Evolutionary conservation across 345 rosid species (phyloP), one percentile per base, ranked within the genome.

Genomic region (Eucalyptus viminalis): DNA sequence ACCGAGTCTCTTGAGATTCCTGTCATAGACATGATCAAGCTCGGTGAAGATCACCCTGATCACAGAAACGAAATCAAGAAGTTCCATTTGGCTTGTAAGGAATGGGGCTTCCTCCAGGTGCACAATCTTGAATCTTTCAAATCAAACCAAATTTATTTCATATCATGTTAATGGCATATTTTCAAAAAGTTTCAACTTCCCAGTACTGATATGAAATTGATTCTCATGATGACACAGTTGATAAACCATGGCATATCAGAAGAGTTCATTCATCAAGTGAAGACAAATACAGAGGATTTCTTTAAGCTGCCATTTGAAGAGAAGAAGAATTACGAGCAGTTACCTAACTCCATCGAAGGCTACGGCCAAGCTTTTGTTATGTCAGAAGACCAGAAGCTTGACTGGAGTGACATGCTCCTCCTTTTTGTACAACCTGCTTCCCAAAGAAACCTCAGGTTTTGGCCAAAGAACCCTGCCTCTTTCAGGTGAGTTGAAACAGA

Each of bases 61-160:
- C 58, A 87, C 16, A 87, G 88, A 9, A 80, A 89, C 49, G 96
- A 95, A 87, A 44, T 92, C 86, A 83, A 89, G 24, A 92, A 92
- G 40, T 94, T 94, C 85, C 94, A 95, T 83, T 86, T 45, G n/a
- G 96, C 97, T 62, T 94, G 96, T 89, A 93, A 89, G 90, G 90
- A 93, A 6, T 93, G 92, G 92, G 97, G 95, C 49, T 93, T 96
- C 92, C 95, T 95, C 89, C 95, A 94, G 97, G 96, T 92, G 91
- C 62, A 53, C 62, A 24, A 58, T 86, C 44, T 45, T 90, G 86
- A 86, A 86, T 40, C 15, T 40, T 76, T 40, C 12, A 11, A 76
- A 76, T 37, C 83, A 40, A 40, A 76, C 29, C 47, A 40, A 76
- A 40, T 76, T 37, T 4, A 76, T 11, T 44, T 76, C 47, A 76